Base-by-base conservation (phyloP, 768 basidiomycete genomes). In the Phaeolepiota aurea region DNA sequence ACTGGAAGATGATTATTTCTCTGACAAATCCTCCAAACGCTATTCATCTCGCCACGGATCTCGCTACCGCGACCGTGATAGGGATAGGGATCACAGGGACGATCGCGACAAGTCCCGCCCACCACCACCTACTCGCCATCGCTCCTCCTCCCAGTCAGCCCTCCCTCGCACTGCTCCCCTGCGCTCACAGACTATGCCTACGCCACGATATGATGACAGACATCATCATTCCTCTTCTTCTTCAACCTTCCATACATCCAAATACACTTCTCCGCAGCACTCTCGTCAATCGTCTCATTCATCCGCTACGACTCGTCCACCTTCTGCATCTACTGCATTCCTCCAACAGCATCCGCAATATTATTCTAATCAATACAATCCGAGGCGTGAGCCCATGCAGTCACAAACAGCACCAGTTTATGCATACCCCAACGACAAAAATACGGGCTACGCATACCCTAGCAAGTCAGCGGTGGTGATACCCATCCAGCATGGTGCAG, bases 121-220 rank as follows among this genome's bases (percentile, higher is more conserved):
- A 32, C 22, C 42, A 5, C 38, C 31, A 9, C 40, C 49, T 3
- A 48, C 42, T 31, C 51, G 56, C 20, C 46, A 52, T 43, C 45
- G 53, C 35, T 58, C 56, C 10, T 49, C 54, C 32, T 53, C 54
- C 4, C 49, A 53, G 28, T 52, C 54, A 13, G 44, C 43, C 28
- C 41, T 45, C 3, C 13, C 41, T 13, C 54, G 50, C 13, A 46
- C 47, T 18, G 46, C 50, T 20, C 50, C 42, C 20, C 32, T 44
- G 19, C 48, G 49, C 32, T 32, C 31, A 19, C 40, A 41, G n/a
- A 41, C 40, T 5, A 7, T 25, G 4, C 40, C 40, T 10, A 16
- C 15, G 7, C 18, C 33, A 5, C 25, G 25, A 7, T 28, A 28
- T 28, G 25, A 28, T n/a, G 25, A 28, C n/a, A 23, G 30, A 14